Evolutionary conservation across 495 filamentous ascomycete genomes (phyloP).

Genomic region (Ascobolus immersus): DNA sequence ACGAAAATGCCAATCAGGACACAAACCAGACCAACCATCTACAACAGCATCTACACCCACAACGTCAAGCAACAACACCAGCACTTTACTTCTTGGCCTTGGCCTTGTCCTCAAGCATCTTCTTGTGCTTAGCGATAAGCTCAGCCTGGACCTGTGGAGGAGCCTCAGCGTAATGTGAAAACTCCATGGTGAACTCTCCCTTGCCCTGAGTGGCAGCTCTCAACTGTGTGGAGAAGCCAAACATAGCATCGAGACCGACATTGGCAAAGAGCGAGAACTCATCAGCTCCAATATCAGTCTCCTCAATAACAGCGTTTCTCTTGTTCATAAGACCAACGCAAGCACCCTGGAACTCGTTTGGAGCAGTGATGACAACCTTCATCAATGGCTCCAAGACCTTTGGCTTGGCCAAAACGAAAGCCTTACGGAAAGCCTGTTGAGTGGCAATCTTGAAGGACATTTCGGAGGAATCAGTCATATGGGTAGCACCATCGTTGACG

Average conservation of each 20-base stretch:
- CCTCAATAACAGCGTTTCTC: constrained; percentile 79
- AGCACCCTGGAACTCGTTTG: constrained; percentile 93
- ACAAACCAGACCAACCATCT: too few species aligned
- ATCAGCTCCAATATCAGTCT: constrained; percentile 81
- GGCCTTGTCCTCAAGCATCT: constrained; percentile 52
- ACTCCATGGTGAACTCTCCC: constrained; percentile 98
- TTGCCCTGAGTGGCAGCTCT: constrained; percentile 92
- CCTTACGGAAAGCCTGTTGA: constrained; percentile 90
- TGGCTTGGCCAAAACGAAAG: constrained; percentile 54
- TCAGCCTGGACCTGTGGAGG: constrained; percentile 87
- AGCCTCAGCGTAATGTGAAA: constrained; percentile 75
- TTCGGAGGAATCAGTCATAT: constrained; percentile 95
- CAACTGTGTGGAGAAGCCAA: constrained; percentile 76
- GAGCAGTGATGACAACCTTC: constrained; percentile 90
- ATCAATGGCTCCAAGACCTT: constrained; percentile 83
- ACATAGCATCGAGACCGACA: constrained; percentile 87
- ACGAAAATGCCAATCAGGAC: too few species aligned
- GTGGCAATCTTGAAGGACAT: constrained; percentile 95
- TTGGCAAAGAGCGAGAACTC: constrained; percentile 90
- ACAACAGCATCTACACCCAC: too few species aligned
- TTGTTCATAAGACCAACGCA: constrained; percentile 90
- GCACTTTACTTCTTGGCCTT: constrained; percentile 19
- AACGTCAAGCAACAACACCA: too few species aligned
- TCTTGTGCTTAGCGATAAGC: constrained; percentile 63
- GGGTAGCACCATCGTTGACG: constrained; percentile 87